These are phyloP conservation scores for Catunica adiposa DNA, from an alignment of 2,329 filamentous ascomycete species.

Conservation along the genomic window DNA sequence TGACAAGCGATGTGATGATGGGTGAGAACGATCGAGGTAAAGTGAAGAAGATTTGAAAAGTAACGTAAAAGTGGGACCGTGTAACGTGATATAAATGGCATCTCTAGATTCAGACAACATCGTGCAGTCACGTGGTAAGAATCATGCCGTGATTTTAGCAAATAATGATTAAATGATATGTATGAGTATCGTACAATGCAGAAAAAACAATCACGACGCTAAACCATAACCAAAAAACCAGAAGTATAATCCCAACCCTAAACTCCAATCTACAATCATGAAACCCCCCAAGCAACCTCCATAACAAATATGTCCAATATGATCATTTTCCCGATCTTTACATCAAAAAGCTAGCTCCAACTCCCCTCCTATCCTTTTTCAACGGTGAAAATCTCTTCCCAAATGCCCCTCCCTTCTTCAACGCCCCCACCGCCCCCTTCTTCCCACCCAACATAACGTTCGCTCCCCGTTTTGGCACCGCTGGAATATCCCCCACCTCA, in stretches of 20 bases:
- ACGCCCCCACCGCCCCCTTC: conserved; percentile 17
- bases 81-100: no score
- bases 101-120: neutral
- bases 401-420: conserved; percentile 26
- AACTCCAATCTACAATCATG: neutral
- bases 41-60: neutral
- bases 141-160: neutral
- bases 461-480: conserved; percentile 5
- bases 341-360: conserved; percentile 43
- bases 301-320: neutral
- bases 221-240: neutral
- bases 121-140: neutral
- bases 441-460: conserved; percentile 13
- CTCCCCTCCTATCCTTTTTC: conserved; percentile 50
- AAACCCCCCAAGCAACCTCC: no score
- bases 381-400: conserved; percentile 49
- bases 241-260: neutral
- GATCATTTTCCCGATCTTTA: conserved; percentile 17
- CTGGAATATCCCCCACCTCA: conserved; percentile 15
- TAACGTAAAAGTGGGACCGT: no score
- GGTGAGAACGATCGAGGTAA: neutral
- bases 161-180: neutral
- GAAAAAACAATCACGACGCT: neutral
- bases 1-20: neutral
- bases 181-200: conserved; percentile 3